These are phyloP conservation scores for Macrocybe sp. DNA, from an alignment of 1,284 basidiomycete species.

Conservation along the genomic window DNA sequence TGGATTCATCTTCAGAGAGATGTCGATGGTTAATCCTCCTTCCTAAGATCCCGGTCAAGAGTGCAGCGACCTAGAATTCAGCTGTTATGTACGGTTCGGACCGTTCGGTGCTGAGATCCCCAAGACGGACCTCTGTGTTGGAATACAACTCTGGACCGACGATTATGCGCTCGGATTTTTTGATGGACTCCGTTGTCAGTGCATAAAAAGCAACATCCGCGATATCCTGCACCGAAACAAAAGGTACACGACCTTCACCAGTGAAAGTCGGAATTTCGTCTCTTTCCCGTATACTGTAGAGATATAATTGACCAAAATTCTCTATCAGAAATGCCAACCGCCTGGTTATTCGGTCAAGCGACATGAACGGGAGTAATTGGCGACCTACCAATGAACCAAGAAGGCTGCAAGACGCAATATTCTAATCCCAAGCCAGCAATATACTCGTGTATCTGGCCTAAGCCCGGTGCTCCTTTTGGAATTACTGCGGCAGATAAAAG, in stretches of 20 bases:
- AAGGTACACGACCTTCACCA: slow-evolving; percentile 18
- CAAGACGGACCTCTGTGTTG: slow-evolving; percentile 18
- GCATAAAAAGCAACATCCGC: slow-evolving; percentile 19
- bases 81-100: neutral
- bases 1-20: slow-evolving; percentile 9
- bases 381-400: slow-evolving; percentile 26
- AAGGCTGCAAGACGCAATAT: slow-evolving; percentile 24
- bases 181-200: slow-evolving; percentile 17
- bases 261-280: slow-evolving; percentile 14
- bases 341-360: too few relatives aligned
- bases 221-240: slow-evolving; percentile 22
- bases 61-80: slow-evolving; percentile 8
- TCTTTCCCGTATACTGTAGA: slow-evolving; percentile 12
- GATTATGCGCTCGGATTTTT: slow-evolving; percentile 18
- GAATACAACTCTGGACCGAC: slow-evolving; percentile 22
- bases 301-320: slow-evolving; percentile 14
- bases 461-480: slow-evolving; percentile 14
- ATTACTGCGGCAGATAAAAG: slow-evolving; percentile 20
- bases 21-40: slow-evolving; percentile 11
- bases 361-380: neutral
- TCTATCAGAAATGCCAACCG: slow-evolving; percentile 10
- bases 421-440: slow-evolving; percentile 21
- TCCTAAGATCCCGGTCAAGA: slow-evolving; percentile 12
- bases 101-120: neutral
- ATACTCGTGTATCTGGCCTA: slow-evolving; percentile 24